phyloP scores from a whole-genome alignment of 768 basidiomycete genomes.

The Dioszegia hungarica region DNA sequence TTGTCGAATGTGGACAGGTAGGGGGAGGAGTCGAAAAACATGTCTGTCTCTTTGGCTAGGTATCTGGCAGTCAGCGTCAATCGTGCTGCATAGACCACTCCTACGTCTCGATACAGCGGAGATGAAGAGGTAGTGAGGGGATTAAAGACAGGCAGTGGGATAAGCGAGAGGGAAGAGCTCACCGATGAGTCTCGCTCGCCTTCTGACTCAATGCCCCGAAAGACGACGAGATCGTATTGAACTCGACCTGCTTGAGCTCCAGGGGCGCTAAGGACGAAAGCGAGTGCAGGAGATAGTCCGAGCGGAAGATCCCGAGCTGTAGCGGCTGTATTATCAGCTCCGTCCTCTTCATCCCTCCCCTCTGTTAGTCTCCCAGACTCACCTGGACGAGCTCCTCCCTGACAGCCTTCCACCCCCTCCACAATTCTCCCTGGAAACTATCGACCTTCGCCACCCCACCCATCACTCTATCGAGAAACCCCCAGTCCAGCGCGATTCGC shows the following conservation, averaged over 20 bases:
- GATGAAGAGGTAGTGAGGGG: too few relatives aligned
- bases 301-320: constrained; percentile 86
- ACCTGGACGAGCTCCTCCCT: constrained; percentile 63
- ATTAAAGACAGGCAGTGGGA: too few relatives aligned
- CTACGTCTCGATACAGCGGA: too few relatives aligned
- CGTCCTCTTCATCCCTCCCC: too few relatives aligned
- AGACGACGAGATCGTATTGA: constrained; percentile 91
- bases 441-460: constrained; percentile 80
- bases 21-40: constrained; percentile 57
- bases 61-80: constrained; percentile 58
- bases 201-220: constrained; percentile 65
- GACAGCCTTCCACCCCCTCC: constrained; percentile 76
- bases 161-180: constrained; percentile 11
- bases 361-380: constrained; percentile 21
- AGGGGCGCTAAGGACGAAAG: constrained; percentile 28
- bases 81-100: too few relatives aligned
- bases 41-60: constrained; percentile 58
- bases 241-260: constrained; percentile 89
- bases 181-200: constrained; percentile 69
- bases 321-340: constrained; percentile 56
- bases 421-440: constrained; percentile 76
- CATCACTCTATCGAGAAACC: constrained; percentile 78
- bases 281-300: constrained; percentile 84
- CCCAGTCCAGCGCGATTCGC: constrained; percentile 68
- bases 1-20: constrained; percentile 50